Base-by-base conservation (phyloP, 164 flowering plant species). In the Magnolia officinalis region DNA sequence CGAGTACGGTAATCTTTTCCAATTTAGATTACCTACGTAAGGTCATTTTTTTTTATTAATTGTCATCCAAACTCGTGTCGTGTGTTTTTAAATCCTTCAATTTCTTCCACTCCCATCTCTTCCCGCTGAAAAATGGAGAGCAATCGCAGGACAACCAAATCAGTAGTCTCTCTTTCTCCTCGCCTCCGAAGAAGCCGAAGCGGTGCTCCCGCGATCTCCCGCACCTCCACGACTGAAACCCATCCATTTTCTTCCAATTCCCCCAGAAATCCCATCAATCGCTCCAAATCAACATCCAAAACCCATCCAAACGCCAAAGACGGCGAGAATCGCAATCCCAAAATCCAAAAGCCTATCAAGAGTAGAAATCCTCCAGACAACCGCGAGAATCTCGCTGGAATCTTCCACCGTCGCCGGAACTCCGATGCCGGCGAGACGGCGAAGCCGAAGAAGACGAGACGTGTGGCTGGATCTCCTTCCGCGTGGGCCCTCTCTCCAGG, bases 401-500 rank as follows among this genome's bases (percentile, higher is more conserved):
- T 67, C 8, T 63, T 52, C 16, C 78, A 74, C 14, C 76, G 75
- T 45, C 70, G 55, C 13, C 67, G 58, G n/a, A 64, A 20, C 29
- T 59, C 55, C n/a, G 72, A 52, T 49, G 19, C 52, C 9, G 18
- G 8, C n/a, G 75, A 71, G 23, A 37, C 18, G 2, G 63, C 21
- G 8, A 67, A 59, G n/a, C 61, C 6, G 31, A 58, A 70, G 20
- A 81, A 76, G 74, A 50, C 72, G 8, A 77, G 75, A 75, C 69
- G 87, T 14, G 75, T 58, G 2, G 11, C 83, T 0, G 77, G 70
- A 65, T 84, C 89, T 58, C 90, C 91, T 2, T 90, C 95, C 1
- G 95, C 97, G 1, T 92, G 95, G 97, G 95, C 95, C 0, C 81
- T 92, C 71, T 93, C 95, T 3, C 91, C 95, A 0, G 92, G 94